These are phyloP conservation scores for Starmerella stigmatis DNA, from an alignment of 805 yeast genomes.

Conservation along the genomic window DNA sequence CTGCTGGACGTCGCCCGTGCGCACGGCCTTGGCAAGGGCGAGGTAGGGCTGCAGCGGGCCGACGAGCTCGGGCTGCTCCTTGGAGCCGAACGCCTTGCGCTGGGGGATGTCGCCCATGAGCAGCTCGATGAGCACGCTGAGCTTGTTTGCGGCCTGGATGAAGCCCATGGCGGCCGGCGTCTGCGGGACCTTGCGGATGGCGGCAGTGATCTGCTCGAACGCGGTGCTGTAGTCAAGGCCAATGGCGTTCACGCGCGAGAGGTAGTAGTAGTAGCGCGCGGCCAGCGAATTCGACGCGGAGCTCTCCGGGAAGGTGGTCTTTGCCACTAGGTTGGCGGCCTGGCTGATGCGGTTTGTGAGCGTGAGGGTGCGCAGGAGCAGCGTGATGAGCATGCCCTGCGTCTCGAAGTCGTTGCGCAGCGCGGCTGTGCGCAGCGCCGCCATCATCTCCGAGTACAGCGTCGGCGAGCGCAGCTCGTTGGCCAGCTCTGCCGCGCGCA, in stretches of 20 bases:
- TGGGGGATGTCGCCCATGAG: conserved; percentile 97
- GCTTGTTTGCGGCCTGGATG: conserved; percentile 77
- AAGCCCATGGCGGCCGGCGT: conserved; percentile 77
- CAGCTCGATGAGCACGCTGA: conserved; percentile 77
- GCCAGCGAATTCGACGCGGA: conserved; percentile 71
- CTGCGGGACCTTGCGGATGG: conserved; percentile 93
- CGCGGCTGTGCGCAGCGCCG: conserved; percentile 75
- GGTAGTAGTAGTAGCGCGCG: conserved; percentile 82
- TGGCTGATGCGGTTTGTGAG: conserved; percentile 69
- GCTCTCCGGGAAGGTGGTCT: conserved; percentile 74
- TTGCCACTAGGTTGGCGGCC: conserved; percentile 81
- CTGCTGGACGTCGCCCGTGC: conserved; percentile 75
- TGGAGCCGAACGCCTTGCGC: conserved; percentile 49
- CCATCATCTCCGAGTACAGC: conserved; percentile 58
- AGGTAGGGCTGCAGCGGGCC: conserved; percentile 68
- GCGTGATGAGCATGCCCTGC: conserved; percentile 75
- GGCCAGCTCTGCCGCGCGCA: conserved; percentile 60
- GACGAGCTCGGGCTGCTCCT: conserved; percentile 47
- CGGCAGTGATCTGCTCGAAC: conserved; percentile 81
- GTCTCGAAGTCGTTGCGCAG: conserved; percentile 89
- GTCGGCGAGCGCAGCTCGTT: conserved; percentile 36
- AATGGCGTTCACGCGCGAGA: conserved; percentile 82
- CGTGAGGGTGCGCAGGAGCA: conserved; percentile 71
- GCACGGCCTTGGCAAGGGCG: conserved; percentile 81
- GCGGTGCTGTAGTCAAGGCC: conserved; percentile 90